Conservation (phyloP, 768 basidiomycete species). For the Serendipita sp. region DNA sequence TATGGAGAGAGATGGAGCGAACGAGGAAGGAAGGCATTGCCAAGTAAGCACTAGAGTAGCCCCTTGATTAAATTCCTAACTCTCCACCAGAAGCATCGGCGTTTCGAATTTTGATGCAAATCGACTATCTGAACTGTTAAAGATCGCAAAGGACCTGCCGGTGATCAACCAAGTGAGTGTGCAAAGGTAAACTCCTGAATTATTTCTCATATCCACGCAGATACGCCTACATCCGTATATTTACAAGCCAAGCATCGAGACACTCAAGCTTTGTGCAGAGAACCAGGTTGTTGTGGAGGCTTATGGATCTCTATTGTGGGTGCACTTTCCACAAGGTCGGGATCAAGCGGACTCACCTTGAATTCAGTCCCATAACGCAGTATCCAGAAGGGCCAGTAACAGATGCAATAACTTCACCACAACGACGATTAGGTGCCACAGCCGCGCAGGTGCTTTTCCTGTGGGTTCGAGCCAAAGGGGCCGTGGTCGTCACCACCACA, state of each 20-base stretch:
- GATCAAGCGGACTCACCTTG: background rate
- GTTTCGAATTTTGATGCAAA: slow-evolving; percentile 50
- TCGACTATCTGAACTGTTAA: slow-evolving; percentile 36
- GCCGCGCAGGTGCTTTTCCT: slow-evolving; percentile 50
- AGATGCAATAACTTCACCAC: slow-evolving; percentile 34
- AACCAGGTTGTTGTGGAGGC: slow-evolving; percentile 48
- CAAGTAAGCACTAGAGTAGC: slow-evolving; percentile 22
- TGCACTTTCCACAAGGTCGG: background rate
- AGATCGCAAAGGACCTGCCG: slow-evolving; percentile 38
- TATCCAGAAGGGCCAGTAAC: slow-evolving; percentile 47
- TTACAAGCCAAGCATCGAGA: slow-evolving; percentile 39
- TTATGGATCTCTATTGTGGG: slow-evolving; percentile 38
- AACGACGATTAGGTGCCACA: slow-evolving; percentile 37
- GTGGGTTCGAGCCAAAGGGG: slow-evolving; percentile 55
- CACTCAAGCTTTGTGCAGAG: slow-evolving; percentile 37
- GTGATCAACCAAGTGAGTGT: slow-evolving; percentile 55
- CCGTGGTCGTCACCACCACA: slow-evolving; percentile 53
- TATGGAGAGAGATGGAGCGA: slow-evolving; percentile 44
- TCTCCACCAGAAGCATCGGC: slow-evolving; percentile 53
- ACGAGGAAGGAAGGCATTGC: slow-evolving; percentile 30
- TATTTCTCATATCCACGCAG: slow-evolving; percentile 21
- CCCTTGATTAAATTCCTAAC: too few relatives aligned
- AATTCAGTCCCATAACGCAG: slow-evolving; percentile 19
- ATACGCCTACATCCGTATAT: slow-evolving; percentile 61
- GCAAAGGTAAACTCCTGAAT: too few relatives aligned